Conservation (phyloP, 441 rosid species). For the Flueggea neowawraea region DNA sequence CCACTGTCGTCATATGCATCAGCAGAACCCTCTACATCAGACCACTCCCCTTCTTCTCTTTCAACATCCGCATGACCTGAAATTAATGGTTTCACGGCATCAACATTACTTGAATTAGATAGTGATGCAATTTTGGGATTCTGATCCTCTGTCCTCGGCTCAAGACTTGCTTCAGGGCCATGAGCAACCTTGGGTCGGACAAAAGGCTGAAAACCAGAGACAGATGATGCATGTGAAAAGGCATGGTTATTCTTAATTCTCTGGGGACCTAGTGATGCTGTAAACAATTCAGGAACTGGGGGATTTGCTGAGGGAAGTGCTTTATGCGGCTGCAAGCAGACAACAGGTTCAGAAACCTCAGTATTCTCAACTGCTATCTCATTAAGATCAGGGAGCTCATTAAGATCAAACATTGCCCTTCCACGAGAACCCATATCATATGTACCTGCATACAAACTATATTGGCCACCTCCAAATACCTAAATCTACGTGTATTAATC, state of each 20-base stretch:
- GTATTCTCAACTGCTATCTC: slow-evolving; percentile 58
- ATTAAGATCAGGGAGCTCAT: slow-evolving; percentile 88
- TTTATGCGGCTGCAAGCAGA: slow-evolving; percentile 56
- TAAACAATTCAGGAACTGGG: slow-evolving; percentile 42
- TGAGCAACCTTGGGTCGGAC: slow-evolving; percentile 38
- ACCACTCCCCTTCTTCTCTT: slow-evolving; percentile 99
- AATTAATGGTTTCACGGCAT: slow-evolving; percentile 29
- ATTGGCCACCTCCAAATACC: slow-evolving; percentile 18
- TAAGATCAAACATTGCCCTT: slow-evolving; percentile 89
- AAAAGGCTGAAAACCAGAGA: slow-evolving; percentile 96
- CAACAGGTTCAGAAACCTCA: slow-evolving; percentile 42
- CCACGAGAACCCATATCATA: slow-evolving; percentile 92
- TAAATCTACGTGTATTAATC: slow-evolving; percentile 11
- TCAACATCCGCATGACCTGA: slow-evolving; percentile 44
- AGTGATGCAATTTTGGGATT: slow-evolving; percentile 31
- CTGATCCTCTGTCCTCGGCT: slow-evolving; percentile 33
- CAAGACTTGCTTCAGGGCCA: slow-evolving; percentile 31
- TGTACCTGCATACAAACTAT: slow-evolving; percentile 66
- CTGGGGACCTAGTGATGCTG: slow-evolving; percentile 46
- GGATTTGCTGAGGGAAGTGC: slow-evolving; percentile 45
- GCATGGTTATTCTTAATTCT: slow-evolving; percentile 47
- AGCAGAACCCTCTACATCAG: slow-evolving; percentile 62
- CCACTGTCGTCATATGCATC: slow-evolving; percentile 28
- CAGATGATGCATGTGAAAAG: slow-evolving; percentile 76
- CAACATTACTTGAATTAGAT: slow-evolving; percentile 27